Evolutionary conservation across 495 filamentous ascomycete species (phyloP), one percentile per base, ranked within the genome.

Genomic region (Penicillium bialowiezense): DNA sequence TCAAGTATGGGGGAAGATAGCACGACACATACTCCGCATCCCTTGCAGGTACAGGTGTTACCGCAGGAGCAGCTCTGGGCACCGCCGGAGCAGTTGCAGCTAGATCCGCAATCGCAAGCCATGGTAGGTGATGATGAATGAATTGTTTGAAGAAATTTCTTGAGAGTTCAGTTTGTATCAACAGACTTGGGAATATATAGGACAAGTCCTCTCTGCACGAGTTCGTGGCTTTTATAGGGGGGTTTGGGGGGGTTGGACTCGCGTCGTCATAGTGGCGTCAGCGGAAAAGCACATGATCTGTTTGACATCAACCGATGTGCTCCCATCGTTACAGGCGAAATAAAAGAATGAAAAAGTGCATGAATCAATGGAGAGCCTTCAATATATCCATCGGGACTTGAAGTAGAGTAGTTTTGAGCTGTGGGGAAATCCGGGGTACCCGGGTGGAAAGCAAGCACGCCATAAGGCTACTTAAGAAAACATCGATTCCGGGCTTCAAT

Each of bases 21-120:
- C n/a, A n/a, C 50, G 50, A 45, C 40, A 69, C 71, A 61, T 73
- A 76, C 72, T 64, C 67, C 68, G 58, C 72, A 76, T 60, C 63
- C 65, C 64, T 73, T 69, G 65, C 72, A 76, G 58, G 53, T 39
- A 54, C 72, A 76, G 50, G 58, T 58, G 38, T 60, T 55, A 44
- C 59, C 58, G 41, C 72, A 76, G 46, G 65, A 63, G 52, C 72
- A 76, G 50, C 39, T 60, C 32, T 65, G 58, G 20, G 65, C 45
- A 44, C 71, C 72, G 43, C 72, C 71, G 18, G 51, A 53, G 49
- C 72, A 76, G 46, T 41, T 52, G 42, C 72, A 76, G 34, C 44
- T 62, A 7, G 56, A 58, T 65, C 71, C 68, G 52, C 72, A 76
- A 38, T 51, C 62, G 43, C 72, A 76, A 33, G 55, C 67, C 71